Percentiles rank a stretch among this genome's conserved stretches.
These are phyloP conservation scores for Globisporangium orthogonon DNA, from an alignment of 352 stramenopile species.

Conservation along the genomic window DNA sequence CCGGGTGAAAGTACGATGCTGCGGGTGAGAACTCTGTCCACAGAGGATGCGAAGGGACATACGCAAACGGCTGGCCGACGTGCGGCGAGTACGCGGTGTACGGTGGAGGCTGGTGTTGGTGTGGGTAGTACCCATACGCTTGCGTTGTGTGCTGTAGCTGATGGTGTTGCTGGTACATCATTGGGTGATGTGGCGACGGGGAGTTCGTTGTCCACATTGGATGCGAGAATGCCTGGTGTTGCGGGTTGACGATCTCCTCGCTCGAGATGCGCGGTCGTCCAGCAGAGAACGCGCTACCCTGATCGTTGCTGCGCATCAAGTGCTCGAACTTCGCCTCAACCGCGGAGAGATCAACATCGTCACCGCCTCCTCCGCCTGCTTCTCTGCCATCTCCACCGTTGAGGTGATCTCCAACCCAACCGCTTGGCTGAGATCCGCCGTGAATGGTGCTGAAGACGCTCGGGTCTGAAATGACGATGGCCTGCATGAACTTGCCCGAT, in stretches of 20 bases:
- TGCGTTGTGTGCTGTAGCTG: constrained; percentile 4
- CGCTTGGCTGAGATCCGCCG: constrained; percentile 13
- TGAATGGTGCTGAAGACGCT: constrained; percentile 61
- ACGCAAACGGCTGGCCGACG: not conserved
- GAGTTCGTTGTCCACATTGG: not conserved
- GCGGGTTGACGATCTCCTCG: not conserved
- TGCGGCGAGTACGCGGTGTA: not conserved
- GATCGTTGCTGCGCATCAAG: constrained; percentile 64
- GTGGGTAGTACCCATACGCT: constrained; percentile 20
- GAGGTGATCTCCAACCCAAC: not conserved
- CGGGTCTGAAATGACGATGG: constrained; percentile 62
- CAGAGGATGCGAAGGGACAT: not conserved
- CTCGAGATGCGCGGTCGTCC: not conserved
- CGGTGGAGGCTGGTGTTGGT: constrained; percentile 22
- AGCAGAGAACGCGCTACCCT: constrained; percentile 10
- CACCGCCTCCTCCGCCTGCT: constrained; percentile 17
- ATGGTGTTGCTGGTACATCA: constrained; percentile 6
- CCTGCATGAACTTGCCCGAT: constrained; percentile 49
- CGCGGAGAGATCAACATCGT: constrained; percentile 64
- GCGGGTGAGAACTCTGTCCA: not conserved
- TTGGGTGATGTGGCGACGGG: not conserved
- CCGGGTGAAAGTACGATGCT: constrained; percentile 1
- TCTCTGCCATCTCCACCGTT: constrained; percentile 14
- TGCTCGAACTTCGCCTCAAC: constrained; percentile 79
- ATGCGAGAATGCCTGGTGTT: not conserved